Base-by-base conservation (phyloP, 768 basidiomycete genomes). In the Agrocybe chaxingu region DNA sequence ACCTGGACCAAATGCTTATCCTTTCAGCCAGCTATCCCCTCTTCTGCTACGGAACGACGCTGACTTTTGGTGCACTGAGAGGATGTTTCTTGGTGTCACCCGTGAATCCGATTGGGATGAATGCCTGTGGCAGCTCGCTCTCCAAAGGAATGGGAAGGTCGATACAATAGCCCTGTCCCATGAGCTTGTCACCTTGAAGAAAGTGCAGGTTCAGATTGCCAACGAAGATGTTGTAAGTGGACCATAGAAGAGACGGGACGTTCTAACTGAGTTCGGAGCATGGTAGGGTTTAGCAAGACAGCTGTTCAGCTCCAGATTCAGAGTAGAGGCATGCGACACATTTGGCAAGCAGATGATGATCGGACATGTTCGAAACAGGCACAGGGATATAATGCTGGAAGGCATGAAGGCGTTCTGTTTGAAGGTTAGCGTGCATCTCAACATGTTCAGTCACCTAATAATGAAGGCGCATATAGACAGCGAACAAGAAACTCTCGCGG, bases 51-150 rank as follows among this genome's bases (percentile, higher is more conserved):
- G 62, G 56, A 52, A 71, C 57, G 58, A 81, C 56, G 66, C 80
- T 54, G 68, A 73, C 1, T 59, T 77, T 7, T 87, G 85, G 85
- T 87, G 85, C 55, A 74, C 78, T 1, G 84, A 85, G 51, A 74
- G 82, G 34, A 69, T 76, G 49, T 78, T 80, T 51, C 55, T 74
- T 12, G 61, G 66, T 41, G 62, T 66, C 32, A 73, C 76, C 18
- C 79, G 82, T 16, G 52, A 57, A 1, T 63, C 71, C 3, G 81
- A 84, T 51, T 87, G 84, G 84, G 69, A 74, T 32, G 80, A 83
- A 51, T 87, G 85, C 60, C 63, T 85, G 10, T 87, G 84, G 84
- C 80, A 82, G 57, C 51, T 84, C 50, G 79, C 78, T 70, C 70
- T 85, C 24, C 77, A 81, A 48, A 75, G 70, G 48, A 74, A 72